Conservation (phyloP, 768 basidiomycete genomes). For the Boletus subparvulus region DNA sequence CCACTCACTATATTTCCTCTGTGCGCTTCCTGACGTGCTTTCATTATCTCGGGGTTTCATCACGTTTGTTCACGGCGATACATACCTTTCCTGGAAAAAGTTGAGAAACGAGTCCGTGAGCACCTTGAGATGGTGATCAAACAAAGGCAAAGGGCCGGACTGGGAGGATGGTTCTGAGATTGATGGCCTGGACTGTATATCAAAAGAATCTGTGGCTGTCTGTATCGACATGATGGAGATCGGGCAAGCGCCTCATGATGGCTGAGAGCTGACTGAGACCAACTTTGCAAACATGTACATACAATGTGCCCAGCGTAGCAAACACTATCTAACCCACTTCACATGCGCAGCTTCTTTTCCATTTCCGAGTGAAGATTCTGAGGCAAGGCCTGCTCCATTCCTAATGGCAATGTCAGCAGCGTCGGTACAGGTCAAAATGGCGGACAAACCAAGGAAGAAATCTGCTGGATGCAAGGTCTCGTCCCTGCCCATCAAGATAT, state of each 20-base stretch:
- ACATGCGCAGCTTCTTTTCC: slow-evolving; percentile 58
- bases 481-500: slow-evolving; percentile 92
- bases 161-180: slow-evolving; percentile 29
- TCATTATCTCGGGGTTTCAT: slow-evolving; percentile 21
- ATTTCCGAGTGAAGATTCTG: slow-evolving; percentile 64
- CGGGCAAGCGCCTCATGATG: neutral
- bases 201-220: slow-evolving; percentile 24
- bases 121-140: slow-evolving; percentile 68
- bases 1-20: slow-evolving; percentile 78
- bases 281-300: slow-evolving; percentile 25
- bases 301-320: slow-evolving; percentile 3
- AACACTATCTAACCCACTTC: slow-evolving; percentile 12
- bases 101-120: slow-evolving; percentile 70
- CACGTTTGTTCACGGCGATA: slow-evolving; percentile 11
- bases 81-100: slow-evolving; percentile 86
- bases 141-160: slow-evolving; percentile 62
- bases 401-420: slow-evolving; percentile 34
- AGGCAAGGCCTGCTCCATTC: slow-evolving; percentile 49
- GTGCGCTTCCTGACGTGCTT: slow-evolving; percentile 61
- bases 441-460: slow-evolving; percentile 68
- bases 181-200: slow-evolving; percentile 26
- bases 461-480: slow-evolving; percentile 77
- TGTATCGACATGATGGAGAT: slow-evolving; percentile 20
- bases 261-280: neutral
- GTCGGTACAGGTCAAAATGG: neutral